phyloP scores from a whole-genome alignment of 2,329 filamentous ascomycete species.

The Blumeria graminis region DNA sequence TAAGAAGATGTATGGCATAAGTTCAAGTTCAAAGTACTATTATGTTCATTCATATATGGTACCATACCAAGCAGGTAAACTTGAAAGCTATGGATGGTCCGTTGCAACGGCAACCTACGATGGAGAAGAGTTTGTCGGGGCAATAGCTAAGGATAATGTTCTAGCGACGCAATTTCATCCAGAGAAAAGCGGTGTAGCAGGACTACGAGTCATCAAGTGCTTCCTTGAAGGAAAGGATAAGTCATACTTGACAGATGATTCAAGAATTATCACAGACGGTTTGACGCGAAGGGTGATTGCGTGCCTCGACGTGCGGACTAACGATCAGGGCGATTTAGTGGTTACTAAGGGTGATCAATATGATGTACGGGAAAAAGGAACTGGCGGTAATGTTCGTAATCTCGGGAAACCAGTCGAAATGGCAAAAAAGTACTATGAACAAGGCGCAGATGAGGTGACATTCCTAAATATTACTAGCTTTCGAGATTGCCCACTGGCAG shows the following conservation, averaged over 20 bases:
- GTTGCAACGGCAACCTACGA: slow-evolving; percentile 84
- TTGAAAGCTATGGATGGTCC: slow-evolving; percentile 68
- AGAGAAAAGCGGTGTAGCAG: slow-evolving; percentile 84
- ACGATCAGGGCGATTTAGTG: slow-evolving; percentile 82
- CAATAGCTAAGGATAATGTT: slow-evolving; percentile 63
- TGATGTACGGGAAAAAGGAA: slow-evolving; percentile 76
- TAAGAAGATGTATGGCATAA: slow-evolving; percentile 51
- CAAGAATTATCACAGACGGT: slow-evolving; percentile 27
- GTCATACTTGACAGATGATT: slow-evolving; percentile 6
- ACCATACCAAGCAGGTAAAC: slow-evolving; percentile 44
- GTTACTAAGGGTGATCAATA: slow-evolving; percentile 98
- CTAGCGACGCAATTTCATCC: slow-evolving; percentile 93
- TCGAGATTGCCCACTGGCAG: slow-evolving; percentile 76
- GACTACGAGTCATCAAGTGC: slow-evolving; percentile 58
- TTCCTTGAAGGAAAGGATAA: slow-evolving; percentile 55
- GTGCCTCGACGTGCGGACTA: slow-evolving; percentile 83
- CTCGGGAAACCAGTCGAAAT: slow-evolving; percentile 92
- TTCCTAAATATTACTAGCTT: slow-evolving; percentile 98
- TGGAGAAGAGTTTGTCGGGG: slow-evolving; percentile 72
- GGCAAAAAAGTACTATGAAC: slow-evolving; percentile 81
- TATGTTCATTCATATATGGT: slow-evolving; percentile 92
- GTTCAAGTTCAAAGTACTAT: slow-evolving; percentile 79
- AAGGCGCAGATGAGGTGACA: slow-evolving; percentile 88
- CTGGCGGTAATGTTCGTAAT: slow-evolving; percentile 51
- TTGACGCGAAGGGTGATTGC: slow-evolving; percentile 87